Conservation (phyloP, 768 basidiomycete genomes). For the Lactarius hengduanensis region DNA sequence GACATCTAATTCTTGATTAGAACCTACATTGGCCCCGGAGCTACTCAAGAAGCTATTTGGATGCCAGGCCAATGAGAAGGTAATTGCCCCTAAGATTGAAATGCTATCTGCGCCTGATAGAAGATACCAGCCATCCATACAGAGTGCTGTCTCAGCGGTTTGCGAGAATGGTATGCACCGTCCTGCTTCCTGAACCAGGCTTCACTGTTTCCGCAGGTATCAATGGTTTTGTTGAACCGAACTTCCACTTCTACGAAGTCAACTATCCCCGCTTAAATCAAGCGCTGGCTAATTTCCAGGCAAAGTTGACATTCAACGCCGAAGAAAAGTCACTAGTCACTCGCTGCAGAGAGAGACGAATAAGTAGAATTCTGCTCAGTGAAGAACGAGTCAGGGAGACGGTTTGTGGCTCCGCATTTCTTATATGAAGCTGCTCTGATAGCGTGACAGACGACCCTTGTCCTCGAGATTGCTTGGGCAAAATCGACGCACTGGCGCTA, state of each 20-base stretch:
- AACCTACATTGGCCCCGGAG: slow-evolving; percentile 61
- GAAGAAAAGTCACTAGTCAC: slow-evolving; percentile 42
- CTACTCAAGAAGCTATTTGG: slow-evolving; percentile 60
- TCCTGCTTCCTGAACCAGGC: slow-evolving; percentile 20
- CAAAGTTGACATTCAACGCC: slow-evolving; percentile 33
- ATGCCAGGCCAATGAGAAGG: slow-evolving; percentile 86
- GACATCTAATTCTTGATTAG: slow-evolving; percentile 36
- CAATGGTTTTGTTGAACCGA: slow-evolving; percentile 60
- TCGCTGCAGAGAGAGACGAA: slow-evolving; percentile 46
- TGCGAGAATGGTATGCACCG: slow-evolving; percentile 55
- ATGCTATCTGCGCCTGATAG: neutral
- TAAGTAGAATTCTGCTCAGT: slow-evolving; percentile 42
- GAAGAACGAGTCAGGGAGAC: slow-evolving; percentile 45
- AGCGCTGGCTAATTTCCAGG: slow-evolving; percentile 42
- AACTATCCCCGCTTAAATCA: slow-evolving; percentile 43
- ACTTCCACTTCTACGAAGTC: slow-evolving; percentile 53
- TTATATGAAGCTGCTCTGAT: slow-evolving; percentile 18
- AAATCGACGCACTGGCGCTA: slow-evolving; percentile 78
- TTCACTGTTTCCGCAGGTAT: slow-evolving; percentile 45
- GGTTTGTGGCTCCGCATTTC: slow-evolving; percentile 39
- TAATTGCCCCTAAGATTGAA: slow-evolving; percentile 28
- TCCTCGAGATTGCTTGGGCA: slow-evolving; percentile 59
- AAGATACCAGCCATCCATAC: slow-evolving; percentile 62
- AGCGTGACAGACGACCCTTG: slow-evolving; percentile 38
- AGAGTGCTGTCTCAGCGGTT: slow-evolving; percentile 63